Conservation (phyloP, 345 rosid species). For the Sonneratia alba region DNA sequence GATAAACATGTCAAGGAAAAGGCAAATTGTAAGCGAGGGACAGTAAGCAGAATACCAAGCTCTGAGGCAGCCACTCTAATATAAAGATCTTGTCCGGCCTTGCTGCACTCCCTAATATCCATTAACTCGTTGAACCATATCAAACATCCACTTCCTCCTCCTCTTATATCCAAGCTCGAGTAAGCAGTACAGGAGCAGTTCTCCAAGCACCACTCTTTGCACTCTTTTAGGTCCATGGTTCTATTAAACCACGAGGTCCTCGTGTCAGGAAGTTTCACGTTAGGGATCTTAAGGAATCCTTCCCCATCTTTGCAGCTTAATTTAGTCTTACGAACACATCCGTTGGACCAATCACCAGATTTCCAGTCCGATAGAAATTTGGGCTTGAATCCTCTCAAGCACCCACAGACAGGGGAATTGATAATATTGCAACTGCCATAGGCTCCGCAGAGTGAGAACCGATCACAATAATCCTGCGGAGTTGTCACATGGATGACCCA, state of each 20-base stretch:
- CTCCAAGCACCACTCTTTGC: conserved; percentile 22
- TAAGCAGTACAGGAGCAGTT: conserved; percentile 53
- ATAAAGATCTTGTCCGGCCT: conserved; percentile 16
- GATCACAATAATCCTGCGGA: conserved; percentile 35
- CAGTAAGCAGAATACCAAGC: not conserved
- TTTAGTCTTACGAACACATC: conserved; percentile 32
- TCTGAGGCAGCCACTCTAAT: conserved; percentile 13
- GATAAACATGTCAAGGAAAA: not conserved
- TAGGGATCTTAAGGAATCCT: conserved; percentile 20
- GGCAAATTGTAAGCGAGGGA: not conserved
- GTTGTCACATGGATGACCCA: conserved; percentile 27
- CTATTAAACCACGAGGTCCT: conserved; percentile 14
- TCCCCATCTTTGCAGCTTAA: conserved; percentile 23
- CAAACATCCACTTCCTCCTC: conserved; percentile 21
- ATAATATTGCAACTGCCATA: conserved; percentile 30
- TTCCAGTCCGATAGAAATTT: conserved; percentile 24
- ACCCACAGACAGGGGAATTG: conserved; percentile 26
- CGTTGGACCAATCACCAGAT: conserved; percentile 23
- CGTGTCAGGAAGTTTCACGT: conserved; percentile 41
- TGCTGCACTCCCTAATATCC: conserved; percentile 8
- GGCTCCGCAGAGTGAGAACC: conserved; percentile 28
- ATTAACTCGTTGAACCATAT: conserved; percentile 9
- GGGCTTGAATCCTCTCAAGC: conserved; percentile 39
- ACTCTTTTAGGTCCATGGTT: conserved; percentile 25
- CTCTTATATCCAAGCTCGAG: conserved; percentile 25